Evolutionary conservation across 2,329 filamentous ascomycete species (phyloP), one percentile per base, ranked within the genome.

Genomic region (Colletotrichum chrysophilum): DNA sequence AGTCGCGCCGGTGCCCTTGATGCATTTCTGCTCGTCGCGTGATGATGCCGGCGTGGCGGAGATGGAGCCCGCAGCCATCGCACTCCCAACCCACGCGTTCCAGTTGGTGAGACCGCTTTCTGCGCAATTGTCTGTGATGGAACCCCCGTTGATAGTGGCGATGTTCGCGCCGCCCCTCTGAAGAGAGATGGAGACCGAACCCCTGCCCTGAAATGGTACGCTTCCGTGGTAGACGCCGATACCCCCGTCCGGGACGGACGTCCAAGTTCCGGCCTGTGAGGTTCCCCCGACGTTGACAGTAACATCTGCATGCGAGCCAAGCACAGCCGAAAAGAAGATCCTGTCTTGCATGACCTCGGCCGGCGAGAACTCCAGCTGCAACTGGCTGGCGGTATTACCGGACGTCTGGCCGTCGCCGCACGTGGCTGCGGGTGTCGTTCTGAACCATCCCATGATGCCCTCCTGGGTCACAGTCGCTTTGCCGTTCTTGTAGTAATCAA

Each of bases 401-500:
- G 70, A 75, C 1, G 84, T 85, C 26, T 78, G 79, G 21, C 81
- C 82, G 32, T 77, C 77, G n/a, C 34, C 12, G 43, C 83, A 83
- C 5, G 78, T 66, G 6, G 66, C 77, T 4, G 18, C 56, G 3
- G 79, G 78, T 5, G 80, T 81, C 3, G 14, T 30, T 24, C 84
- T 81, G 71, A 84, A 85, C 83, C 83, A 84, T 4, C 78, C 77
- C 0, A 81, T 73, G 2, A 84, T 71, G 16, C 78, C 78, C 64
- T 84, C 83, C 72, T 60, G 10, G 2, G 78, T 75, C 21, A 72
- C 80, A 79, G 56, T 83, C 55, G 73, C 81, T 60, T 80, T 81
- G 10, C 82, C 83, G 43, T 81, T 85, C 80, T 90, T 90, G 82
- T 88, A 91, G 32, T 82, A 80, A 30, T 85, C 81, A 77, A 90